Evolutionary conservation across 1,139 yeast species (phyloP).

Genomic region (Taphrina wiesneri): DNA sequence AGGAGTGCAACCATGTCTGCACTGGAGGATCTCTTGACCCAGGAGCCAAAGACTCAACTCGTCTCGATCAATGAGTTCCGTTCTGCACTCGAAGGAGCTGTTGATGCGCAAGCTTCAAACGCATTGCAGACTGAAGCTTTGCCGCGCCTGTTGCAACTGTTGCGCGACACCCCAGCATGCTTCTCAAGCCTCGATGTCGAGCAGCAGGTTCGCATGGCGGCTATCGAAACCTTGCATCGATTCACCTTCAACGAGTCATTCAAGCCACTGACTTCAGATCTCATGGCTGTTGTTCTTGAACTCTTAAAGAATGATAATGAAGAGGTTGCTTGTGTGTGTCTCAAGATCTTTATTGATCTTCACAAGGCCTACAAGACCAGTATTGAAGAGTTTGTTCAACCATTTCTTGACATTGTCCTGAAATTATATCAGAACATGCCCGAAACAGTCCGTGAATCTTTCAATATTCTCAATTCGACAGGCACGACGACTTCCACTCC

Average conservation of each 20-base stretch:
- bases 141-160: background rate
- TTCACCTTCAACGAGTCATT: conserved; percentile 25
- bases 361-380: conserved; percentile 79
- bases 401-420: conserved; percentile 74
- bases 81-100: background rate
- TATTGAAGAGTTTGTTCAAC: conserved; percentile 70
- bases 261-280: conserved; percentile 13
- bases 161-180: conserved; percentile 2
- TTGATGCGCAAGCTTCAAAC: background rate
- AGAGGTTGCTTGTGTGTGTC: conserved; percentile 88
- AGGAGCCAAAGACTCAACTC: conserved; percentile 6
- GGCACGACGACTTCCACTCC: background rate
- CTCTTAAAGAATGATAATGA: conserved; percentile 64
- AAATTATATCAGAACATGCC: conserved; percentile 80
- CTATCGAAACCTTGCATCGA: conserved; percentile 21
- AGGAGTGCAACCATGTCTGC: background rate
- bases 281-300: conserved; percentile 6
- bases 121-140: background rate
- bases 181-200: background rate
- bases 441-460: conserved; percentile 66
- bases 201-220: conserved; percentile 16
- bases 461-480: conserved; percentile 44
- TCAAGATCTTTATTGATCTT: conserved; percentile 83
- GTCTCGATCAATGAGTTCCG: background rate
- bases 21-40: background rate